Percentiles rank a stretch among this genome's conserved stretches.
Conservation (phyloP, 768 basidiomycete species). For the Termitomyces sp. region DNA sequence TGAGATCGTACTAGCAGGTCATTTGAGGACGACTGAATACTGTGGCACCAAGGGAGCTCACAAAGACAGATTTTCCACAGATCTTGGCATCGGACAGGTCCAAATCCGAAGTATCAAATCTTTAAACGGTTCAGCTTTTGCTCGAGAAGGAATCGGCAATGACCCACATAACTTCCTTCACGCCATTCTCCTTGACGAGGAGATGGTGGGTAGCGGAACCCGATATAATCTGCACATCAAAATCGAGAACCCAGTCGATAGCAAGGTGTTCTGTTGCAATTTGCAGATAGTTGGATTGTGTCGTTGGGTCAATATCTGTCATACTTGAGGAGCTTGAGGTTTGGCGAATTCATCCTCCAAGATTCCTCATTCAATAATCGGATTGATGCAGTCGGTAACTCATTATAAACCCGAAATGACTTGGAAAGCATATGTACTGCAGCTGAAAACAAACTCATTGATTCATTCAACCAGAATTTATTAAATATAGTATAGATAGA, state of each 20-base stretch:
- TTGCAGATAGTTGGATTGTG: slow-evolving; percentile 74
- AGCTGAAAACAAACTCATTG: no score
- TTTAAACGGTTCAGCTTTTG: slow-evolving; percentile 21
- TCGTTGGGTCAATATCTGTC: slow-evolving; percentile 44
- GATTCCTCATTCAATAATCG: not conserved
- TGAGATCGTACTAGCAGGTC: slow-evolving; percentile 41
- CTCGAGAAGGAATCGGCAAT: not conserved
- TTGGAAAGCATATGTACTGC: no score
- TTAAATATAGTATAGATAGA: not conserved
- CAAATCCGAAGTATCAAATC: slow-evolving; percentile 73
- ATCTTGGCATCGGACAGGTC: slow-evolving; percentile 51
- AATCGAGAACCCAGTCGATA: slow-evolving; percentile 80
- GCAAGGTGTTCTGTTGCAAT: slow-evolving; percentile 61
- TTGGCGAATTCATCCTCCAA: not conserved
- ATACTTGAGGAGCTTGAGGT: not conserved
- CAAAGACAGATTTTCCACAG: slow-evolving; percentile 40
- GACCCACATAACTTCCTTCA: slow-evolving; percentile 55
- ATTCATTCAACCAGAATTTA: not conserved
- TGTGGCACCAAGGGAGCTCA: slow-evolving; percentile 20
- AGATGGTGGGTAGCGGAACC: slow-evolving; percentile 67
- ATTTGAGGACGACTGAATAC: not conserved
- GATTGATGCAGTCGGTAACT: not conserved
- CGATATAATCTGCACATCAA: slow-evolving; percentile 34
- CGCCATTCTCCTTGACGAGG: slow-evolving; percentile 42
- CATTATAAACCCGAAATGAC: not conserved